Base-by-base conservation (phyloP, 352 stramenopile genomes). In the Blastocystis hominis region DNA sequence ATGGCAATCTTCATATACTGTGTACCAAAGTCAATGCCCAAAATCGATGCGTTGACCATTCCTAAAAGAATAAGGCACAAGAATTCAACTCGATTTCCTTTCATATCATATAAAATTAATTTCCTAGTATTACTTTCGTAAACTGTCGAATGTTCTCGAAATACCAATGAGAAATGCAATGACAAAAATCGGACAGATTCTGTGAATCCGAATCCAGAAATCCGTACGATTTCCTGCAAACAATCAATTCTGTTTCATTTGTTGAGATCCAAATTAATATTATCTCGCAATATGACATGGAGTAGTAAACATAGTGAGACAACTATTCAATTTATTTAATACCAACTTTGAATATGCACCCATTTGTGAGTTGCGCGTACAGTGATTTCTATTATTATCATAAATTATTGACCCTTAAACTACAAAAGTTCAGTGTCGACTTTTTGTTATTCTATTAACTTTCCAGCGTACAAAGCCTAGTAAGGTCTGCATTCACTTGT, bases 1-100 rank as follows among this genome's bases (percentile, higher is more conserved):
- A 95, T 90, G 20, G 90, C 91, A 38, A 96, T 92, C 89, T 97
- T 97, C 91, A 96, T 95, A 90, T 94, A 95, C 87, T 98, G 92
- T 80, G 93, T 95, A 88, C 95, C 96, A 88, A 98, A 94, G 91
- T 99, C 96, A 46, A 99, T 90, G 44, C 89, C 89, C 38, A 91
- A 17, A 46, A 91, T 77, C 5, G 87, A 77, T 47, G 88, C 89
- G 70, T 87, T 59, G n/a, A 64, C 61, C 20, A 72, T 34, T 62
- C n/a, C 46, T 15, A 77, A 13, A 17, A 87, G 30, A 55, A 87
- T 15, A 46, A 53, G 13, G 50, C 66, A 38, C 30, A 17, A 84
- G 50, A 84, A 69, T 46, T 68, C 36, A 40, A 84, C 30, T 38
- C 13, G 17, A 20, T 64, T 84, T 34, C 34, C 46, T 50, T 34